Conservation (phyloP, 148 eudicot species). For the Vaccinium macrocarpon region DNA sequence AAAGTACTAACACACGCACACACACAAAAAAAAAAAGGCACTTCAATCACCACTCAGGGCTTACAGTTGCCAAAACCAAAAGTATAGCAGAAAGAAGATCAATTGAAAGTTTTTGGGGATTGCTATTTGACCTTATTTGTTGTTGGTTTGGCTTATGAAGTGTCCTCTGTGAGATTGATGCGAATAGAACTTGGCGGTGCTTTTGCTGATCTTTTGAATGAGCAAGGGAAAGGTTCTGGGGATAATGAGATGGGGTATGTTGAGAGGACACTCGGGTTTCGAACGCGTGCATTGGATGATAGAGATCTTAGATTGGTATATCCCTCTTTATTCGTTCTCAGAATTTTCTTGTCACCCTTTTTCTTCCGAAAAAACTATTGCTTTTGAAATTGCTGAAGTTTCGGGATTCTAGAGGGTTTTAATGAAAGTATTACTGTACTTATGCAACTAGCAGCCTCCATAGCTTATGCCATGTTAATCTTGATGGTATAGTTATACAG, state of each 20-base stretch:
- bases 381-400: background rate
- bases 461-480: background rate
- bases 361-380: background rate
- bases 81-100: background rate
- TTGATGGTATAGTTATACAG: background rate
- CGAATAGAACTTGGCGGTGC: slow-evolving; percentile 95
- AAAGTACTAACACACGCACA: too few relatives aligned
- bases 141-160: slow-evolving; percentile 33
- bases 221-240: slow-evolving; percentile 89
- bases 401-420: background rate
- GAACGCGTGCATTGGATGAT: slow-evolving; percentile 73
- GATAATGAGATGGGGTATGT: slow-evolving; percentile 90
- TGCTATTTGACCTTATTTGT: background rate
- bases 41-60: background rate
- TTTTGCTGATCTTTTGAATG: slow-evolving; percentile 90
- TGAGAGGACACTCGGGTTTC: slow-evolving; percentile 90
- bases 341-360: background rate
- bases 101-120: background rate
- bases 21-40: background rate
- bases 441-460: background rate
- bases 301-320: slow-evolving; percentile 82
- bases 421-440: background rate
- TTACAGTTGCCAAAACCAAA: background rate
- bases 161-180: slow-evolving; percentile 96
- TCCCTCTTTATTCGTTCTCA: slow-evolving; percentile 16